Evolutionary conservation across 2,329 filamentous ascomycete genomes (phyloP).

Genomic region (Mollisiaceae sp.): DNA sequence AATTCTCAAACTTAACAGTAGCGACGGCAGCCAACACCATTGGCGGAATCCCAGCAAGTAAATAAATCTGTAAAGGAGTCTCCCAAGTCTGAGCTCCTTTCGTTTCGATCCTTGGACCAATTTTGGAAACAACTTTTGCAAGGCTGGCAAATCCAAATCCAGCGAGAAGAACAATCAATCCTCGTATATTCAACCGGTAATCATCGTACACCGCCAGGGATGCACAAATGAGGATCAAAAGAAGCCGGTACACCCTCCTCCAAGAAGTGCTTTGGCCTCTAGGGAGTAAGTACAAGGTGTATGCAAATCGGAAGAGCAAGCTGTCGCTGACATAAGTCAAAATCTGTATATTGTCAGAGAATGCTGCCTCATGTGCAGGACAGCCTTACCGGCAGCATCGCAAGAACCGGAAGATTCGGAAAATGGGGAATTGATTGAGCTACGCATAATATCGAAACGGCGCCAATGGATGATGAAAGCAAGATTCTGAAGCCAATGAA

Average conservation of each 20-base stretch:
- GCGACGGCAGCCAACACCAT: constrained; percentile 34
- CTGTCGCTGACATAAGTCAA: constrained; percentile 39
- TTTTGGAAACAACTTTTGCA: constrained; percentile 31
- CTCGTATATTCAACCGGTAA: constrained; percentile 34
- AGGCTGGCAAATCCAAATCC: constrained; percentile 34
- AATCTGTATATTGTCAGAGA: constrained; percentile 32
- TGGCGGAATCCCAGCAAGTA: constrained; percentile 35
- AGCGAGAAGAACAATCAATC: constrained; percentile 27
- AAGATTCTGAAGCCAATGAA: constrained; percentile 30
- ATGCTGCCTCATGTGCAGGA: not conserved
- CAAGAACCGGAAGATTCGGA: constrained; percentile 36
- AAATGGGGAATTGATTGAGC: constrained; percentile 33
- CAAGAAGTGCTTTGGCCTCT: constrained; percentile 25
- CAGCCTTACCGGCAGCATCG: constrained; percentile 36
- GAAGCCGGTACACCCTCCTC: constrained; percentile 25
- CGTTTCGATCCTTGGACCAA: constrained; percentile 30
- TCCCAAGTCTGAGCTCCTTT: constrained; percentile 29
- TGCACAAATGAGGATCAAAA: constrained; percentile 27
- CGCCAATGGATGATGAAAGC: constrained; percentile 26
- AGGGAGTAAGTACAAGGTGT: constrained; percentile 24
- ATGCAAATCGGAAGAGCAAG: constrained; percentile 33
- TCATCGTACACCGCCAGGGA: constrained; percentile 29
- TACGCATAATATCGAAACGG: constrained; percentile 32
- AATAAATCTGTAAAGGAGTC: constrained; percentile 31
- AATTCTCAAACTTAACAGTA: constrained; percentile 34